Conservation (phyloP, 202 grass and related monocot genomes). For the Cymbopogon flexuosus region DNA sequence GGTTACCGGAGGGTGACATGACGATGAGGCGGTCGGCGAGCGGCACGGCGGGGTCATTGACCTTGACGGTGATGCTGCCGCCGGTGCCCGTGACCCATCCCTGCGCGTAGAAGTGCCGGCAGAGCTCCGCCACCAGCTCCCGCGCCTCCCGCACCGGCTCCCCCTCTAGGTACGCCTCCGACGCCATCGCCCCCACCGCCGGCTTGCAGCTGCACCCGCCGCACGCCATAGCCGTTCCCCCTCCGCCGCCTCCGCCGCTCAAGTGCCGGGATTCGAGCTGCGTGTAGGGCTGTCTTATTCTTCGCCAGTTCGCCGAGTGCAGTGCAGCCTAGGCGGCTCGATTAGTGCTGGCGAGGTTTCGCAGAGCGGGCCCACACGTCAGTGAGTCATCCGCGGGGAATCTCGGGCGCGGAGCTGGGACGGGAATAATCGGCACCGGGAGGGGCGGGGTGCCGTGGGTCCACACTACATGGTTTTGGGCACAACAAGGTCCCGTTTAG, state of each 20-base stretch:
- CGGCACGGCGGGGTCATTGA: conserved; percentile 62
- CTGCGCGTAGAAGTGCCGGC: conserved; percentile 81
- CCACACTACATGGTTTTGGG: too few species aligned
- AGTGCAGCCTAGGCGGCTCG: background rate
- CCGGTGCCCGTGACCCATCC: conserved; percentile 94
- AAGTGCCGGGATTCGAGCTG: background rate
- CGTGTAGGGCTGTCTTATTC: background rate
- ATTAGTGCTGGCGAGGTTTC: background rate
- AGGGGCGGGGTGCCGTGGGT: too few species aligned
- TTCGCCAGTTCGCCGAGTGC: background rate
- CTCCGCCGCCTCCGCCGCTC: background rate
- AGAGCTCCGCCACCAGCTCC: conserved; percentile 75
- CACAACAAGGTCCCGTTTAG: too few species aligned
- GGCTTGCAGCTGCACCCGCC: background rate
- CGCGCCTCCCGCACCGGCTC: conserved; percentile 58
- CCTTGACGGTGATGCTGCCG: conserved; percentile 94
- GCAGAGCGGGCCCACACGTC: background rate
- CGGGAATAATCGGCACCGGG: background rate
- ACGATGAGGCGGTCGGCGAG: conserved; percentile 75
- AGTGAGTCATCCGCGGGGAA: background rate
- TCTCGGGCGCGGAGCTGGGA: background rate
- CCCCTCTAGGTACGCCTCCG: conserved; percentile 56
- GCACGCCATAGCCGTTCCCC: conserved; percentile 26
- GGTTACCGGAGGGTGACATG: conserved; percentile 54
- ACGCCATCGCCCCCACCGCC: conserved; percentile 25